Percentiles rank a stretch among this genome's conserved stretches.
phyloP scores from a whole-genome alignment of 352 stramenopile genomes.

The Phytopythium aichiense region DNA sequence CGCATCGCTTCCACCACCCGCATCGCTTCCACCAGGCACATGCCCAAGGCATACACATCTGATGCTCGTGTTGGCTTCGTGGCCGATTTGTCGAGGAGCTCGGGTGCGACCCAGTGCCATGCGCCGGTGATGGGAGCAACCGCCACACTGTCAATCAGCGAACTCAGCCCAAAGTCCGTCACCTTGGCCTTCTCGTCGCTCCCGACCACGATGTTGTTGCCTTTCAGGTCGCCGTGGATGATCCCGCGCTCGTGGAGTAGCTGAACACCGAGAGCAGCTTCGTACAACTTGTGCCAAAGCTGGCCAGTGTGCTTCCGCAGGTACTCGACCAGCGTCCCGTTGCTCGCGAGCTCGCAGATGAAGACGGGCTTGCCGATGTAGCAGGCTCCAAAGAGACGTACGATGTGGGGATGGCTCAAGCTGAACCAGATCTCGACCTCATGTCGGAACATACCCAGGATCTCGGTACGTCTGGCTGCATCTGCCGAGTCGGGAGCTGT shows the following conservation, averaged over 20 bases:
- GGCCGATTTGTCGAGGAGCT: slow-evolving; percentile 3
- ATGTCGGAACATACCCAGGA: slow-evolving; percentile 6
- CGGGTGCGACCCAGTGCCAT: slow-evolving; percentile 18
- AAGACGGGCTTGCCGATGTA: slow-evolving; percentile 32
- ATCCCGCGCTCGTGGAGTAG: slow-evolving; percentile 21
- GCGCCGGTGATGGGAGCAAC: slow-evolving; percentile 12
- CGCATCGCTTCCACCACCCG: slow-evolving; percentile 15
- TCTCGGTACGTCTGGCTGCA: neutral
- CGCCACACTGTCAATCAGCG: neutral
- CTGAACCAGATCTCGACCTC: slow-evolving; percentile 24
- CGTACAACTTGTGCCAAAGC: neutral
- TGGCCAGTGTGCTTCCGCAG: neutral
- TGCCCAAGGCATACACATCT: slow-evolving; percentile 15
- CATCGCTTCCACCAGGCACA: no score
- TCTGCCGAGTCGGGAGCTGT: neutral
- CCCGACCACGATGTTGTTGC: slow-evolving; percentile 29
- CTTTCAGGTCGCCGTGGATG: slow-evolving; percentile 35
- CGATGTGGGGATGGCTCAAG: slow-evolving; percentile 30
- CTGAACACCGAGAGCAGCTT: neutral
- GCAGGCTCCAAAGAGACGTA: slow-evolving; percentile 34
- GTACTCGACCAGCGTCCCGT: neutral
- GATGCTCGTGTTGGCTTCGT: slow-evolving; percentile 10
- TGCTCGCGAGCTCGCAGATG: slow-evolving; percentile 32
- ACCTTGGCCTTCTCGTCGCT: slow-evolving; percentile 26
- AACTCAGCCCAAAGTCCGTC: slow-evolving; percentile 27